A percentile compares a stretch with the other conserved stretches of the same genome.
phyloP scores from a whole-genome alignment of 768 basidiomycete species.

The Heimioporus sp. region DNA sequence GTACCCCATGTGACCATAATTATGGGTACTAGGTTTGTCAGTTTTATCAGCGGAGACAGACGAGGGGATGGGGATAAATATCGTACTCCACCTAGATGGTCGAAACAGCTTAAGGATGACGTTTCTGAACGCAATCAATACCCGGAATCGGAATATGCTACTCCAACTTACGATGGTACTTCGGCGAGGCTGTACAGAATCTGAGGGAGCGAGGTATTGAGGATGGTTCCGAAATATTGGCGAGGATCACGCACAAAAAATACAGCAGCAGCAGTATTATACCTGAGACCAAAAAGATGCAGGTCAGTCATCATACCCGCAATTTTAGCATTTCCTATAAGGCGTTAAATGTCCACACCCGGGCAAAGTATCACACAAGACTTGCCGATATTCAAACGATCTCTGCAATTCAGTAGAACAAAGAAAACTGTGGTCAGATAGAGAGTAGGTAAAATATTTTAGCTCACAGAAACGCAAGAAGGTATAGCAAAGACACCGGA shows the following conservation, averaged over 20 bases:
- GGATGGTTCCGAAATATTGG: not conserved
- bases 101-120: not conserved
- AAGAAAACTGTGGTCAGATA: too few species aligned
- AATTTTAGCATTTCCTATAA: not conserved
- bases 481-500: too few species aligned
- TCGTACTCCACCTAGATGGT: conserved; percentile 3
- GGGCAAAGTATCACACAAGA: too few species aligned
- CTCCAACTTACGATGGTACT: not conserved
- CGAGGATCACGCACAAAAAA: not conserved
- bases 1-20: conserved; percentile 1
- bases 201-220: not conserved
- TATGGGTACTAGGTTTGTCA: not conserved
- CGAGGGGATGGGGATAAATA: not conserved
- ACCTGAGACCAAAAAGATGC: not conserved
- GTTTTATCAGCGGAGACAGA: not conserved
- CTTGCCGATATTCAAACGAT: too few species aligned
- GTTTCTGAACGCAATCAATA: not conserved
- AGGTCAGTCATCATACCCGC: not conserved
- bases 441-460: too few species aligned
- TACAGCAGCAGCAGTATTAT: conserved; percentile 1
- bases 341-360: too few species aligned
- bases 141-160: too few species aligned
- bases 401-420: too few species aligned
- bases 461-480: too few species aligned
- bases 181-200: not conserved